phyloP scores from a whole-genome alignment of 2,329 filamentous ascomycete species.

The Bretziella fagacearum region DNA sequence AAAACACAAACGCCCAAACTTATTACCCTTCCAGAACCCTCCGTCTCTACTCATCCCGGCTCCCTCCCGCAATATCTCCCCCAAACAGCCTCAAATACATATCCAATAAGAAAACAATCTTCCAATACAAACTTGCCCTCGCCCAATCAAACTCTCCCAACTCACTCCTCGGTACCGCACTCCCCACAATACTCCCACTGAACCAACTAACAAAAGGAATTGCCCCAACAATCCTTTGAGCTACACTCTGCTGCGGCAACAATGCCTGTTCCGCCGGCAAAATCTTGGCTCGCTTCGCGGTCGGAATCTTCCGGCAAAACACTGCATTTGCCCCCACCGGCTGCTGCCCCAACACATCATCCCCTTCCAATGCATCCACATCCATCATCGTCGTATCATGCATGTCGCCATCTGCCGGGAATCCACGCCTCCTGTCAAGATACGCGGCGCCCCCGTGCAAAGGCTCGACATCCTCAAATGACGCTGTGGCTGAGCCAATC shows the following conservation, averaged over 20 bases:
- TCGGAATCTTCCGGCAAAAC: slow-evolving; percentile 47
- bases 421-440: slow-evolving; percentile 13
- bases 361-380: not conserved
- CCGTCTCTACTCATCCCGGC: slow-evolving; percentile 38
- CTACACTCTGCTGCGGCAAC: slow-evolving; percentile 47
- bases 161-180: slow-evolving; percentile 55
- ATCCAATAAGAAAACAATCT: slow-evolving; percentile 47
- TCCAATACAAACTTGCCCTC: slow-evolving; percentile 49
- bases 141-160: slow-evolving; percentile 64
- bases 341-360: not conserved
- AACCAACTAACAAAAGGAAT: slow-evolving; percentile 60
- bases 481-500: slow-evolving; percentile 30
- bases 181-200: slow-evolving; percentile 55
- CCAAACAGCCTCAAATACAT: slow-evolving; percentile 40
- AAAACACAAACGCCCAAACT: slow-evolving; percentile 1
- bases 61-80: slow-evolving; percentile 38
- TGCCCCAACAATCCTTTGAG: slow-evolving; percentile 44
- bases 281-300: slow-evolving; percentile 46
- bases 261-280: slow-evolving; percentile 54
- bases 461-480: slow-evolving; percentile 22
- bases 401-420: slow-evolving; percentile 18
- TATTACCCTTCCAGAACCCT: not conserved
- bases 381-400: slow-evolving; percentile 2
- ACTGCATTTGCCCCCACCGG: not conserved
- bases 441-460: slow-evolving; percentile 9